phyloP scores from a whole-genome alignment of 352 stramenopile genomes.

The Salisapilia sapeloensis region DNA sequence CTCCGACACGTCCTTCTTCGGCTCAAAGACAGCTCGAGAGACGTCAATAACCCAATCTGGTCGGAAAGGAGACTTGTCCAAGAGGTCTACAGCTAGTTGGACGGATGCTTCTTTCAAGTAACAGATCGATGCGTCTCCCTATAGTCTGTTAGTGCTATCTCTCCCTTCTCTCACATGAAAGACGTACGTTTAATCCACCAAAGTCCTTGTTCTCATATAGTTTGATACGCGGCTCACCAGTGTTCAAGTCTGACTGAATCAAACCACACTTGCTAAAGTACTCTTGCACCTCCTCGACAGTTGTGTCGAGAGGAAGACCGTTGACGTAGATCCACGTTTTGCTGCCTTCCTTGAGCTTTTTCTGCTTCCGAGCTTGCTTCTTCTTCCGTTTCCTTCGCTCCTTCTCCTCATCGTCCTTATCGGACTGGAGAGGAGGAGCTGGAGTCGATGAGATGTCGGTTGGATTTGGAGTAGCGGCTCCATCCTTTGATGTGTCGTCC shows the following conservation, averaged over 20 bases:
- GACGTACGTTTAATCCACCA: slow-evolving; percentile 75
- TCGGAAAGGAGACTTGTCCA: slow-evolving; percentile 81
- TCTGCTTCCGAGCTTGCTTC: slow-evolving; percentile 67
- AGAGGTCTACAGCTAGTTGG: slow-evolving; percentile 86
- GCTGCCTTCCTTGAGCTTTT: slow-evolving; percentile 68
- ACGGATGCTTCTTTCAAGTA: slow-evolving; percentile 93
- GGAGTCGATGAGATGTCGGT: neutral
- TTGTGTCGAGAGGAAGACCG: slow-evolving; percentile 86
- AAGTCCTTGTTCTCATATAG: slow-evolving; percentile 84
- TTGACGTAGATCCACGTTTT: slow-evolving; percentile 95
- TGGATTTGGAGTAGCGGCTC: neutral
- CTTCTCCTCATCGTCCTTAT: neutral
- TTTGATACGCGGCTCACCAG: slow-evolving; percentile 90
- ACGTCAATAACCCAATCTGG: slow-evolving; percentile 73
- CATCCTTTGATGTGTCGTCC: slow-evolving; percentile 4
- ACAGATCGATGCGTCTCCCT: slow-evolving; percentile 90
- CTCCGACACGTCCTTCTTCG: slow-evolving; percentile 69
- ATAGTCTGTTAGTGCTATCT: neutral
- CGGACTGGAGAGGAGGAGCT: slow-evolving; percentile 1
- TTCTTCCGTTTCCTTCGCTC: slow-evolving; percentile 54
- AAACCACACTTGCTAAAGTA: slow-evolving; percentile 92
- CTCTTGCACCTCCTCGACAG: slow-evolving; percentile 81
- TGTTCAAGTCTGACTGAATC: slow-evolving; percentile 88
- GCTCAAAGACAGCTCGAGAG: slow-evolving; percentile 73
- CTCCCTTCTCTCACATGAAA: neutral